A percentile compares a stretch with the other conserved stretches of the same genome.
Conservation (phyloP, 108 stramenopile genomes). For the Parmales sp. region DNA sequence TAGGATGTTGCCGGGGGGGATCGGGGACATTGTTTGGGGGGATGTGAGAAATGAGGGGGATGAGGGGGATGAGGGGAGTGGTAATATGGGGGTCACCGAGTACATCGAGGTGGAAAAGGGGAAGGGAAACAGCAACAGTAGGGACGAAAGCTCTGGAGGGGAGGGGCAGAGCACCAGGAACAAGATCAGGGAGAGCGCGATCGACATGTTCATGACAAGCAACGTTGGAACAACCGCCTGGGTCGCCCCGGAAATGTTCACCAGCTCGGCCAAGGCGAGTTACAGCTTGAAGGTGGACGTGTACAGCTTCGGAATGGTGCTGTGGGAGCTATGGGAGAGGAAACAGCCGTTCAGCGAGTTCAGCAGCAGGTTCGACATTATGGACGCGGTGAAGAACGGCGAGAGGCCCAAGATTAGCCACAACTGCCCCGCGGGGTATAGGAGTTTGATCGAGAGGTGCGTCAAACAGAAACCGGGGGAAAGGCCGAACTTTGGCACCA, state of each 20-base stretch:
- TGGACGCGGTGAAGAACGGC: slow-evolving; percentile 18
- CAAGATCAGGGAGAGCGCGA: slow-evolving; percentile 91
- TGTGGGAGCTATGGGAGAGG: slow-evolving; percentile 20
- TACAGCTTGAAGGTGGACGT: slow-evolving; percentile 25
- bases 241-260: slow-evolving; percentile 22
- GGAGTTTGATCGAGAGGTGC: slow-evolving; percentile 83
- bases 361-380: slow-evolving; percentile 17
- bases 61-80: not conserved
- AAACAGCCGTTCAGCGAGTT: slow-evolving; percentile 14
- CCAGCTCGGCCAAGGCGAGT: not conserved
- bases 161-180: too few relatives aligned
- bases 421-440: slow-evolving; percentile 71
- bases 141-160: too few relatives aligned
- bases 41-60: not conserved
- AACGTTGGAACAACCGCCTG: slow-evolving; percentile 21
- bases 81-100: not conserved
- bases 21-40: not conserved
- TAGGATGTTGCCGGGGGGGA: not conserved
- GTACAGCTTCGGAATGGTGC: slow-evolving; percentile 19
- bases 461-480: slow-evolving; percentile 78
- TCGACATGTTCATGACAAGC: slow-evolving; percentile 76
- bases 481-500: slow-evolving; percentile 68
- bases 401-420: slow-evolving; percentile 39
- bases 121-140: too few relatives aligned
- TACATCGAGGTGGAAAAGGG: not conserved